A percentile compares a stretch with the other conserved stretches of the same genome.
Conservation (phyloP, 306 rosid genomes). For the cucumber (Cucumis sativus) region Cucumber_9930_V3 NC_026658.2:26327001-26327500, state of each 20-base stretch:
- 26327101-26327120: neutral
- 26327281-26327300: neutral
- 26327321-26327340: neutral
- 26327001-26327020: neutral
- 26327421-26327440: constrained; percentile 3
- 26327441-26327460: constrained; percentile 13
- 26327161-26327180: neutral
- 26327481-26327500: constrained; percentile 11
- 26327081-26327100: neutral
- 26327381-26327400: constrained; percentile 32
- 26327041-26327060: neutral
- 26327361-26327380: constrained; percentile 44
- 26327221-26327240: neutral
- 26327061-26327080: neutral
- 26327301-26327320: neutral
- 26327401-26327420: neutral
- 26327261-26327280: neutral
- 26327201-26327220: neutral
- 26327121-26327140: neutral
- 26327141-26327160: neutral
- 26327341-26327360: neutral
- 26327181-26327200: neutral
- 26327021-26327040: neutral
- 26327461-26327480: constrained; percentile 9
- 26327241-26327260: neutral